These are phyloP conservation scores for Cordia subcordata DNA, from an alignment of 257 asterid genomes.

Conservation along the genomic window DNA sequence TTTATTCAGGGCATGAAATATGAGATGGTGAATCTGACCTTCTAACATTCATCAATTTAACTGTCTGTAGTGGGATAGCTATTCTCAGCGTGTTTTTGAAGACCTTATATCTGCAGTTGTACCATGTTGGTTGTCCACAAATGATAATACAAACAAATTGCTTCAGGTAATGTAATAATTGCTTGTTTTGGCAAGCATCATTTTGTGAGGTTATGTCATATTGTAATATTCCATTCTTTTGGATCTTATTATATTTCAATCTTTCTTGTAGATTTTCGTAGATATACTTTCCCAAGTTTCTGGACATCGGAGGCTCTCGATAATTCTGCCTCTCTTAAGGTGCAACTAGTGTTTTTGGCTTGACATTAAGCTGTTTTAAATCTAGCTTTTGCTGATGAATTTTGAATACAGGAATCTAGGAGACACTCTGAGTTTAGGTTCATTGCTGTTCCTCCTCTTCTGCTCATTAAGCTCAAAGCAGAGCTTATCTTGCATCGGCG, in stretches of 20 bases:
- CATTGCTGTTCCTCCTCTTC: constrained; percentile 71
- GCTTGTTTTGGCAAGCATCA: constrained; percentile 6
- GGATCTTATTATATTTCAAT: constrained; percentile 12
- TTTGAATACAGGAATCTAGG: constrained; percentile 70
- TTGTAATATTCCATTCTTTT: not conserved
- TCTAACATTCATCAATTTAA: not conserved
- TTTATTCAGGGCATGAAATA: not conserved
- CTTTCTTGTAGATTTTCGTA: constrained; percentile 62
- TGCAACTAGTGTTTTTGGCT: constrained; percentile 18
- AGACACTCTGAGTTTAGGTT: constrained; percentile 69
- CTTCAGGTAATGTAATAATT: constrained; percentile 59
- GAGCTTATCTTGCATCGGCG: constrained; percentile 28
- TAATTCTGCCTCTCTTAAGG: constrained; percentile 68
- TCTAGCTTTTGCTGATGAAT: constrained; percentile 29
- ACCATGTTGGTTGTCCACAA: constrained; percentile 81
- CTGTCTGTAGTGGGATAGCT: constrained; percentile 67
- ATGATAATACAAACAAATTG: constrained; percentile 47
- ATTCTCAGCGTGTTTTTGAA: constrained; percentile 76
- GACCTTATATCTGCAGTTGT: constrained; percentile 78
- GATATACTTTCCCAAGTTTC: constrained; percentile 70
- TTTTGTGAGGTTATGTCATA: not conserved
- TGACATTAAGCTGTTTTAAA: constrained; percentile 7
- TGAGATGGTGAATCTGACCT: constrained; percentile 1
- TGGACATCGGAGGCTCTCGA: constrained; percentile 60
- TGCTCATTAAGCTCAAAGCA: constrained; percentile 50